A percentile compares a stretch with the other conserved stretches of the same genome.
Conservation (phyloP, 495 filamentous ascomycete species). For the Cercophora sp. region DNA sequence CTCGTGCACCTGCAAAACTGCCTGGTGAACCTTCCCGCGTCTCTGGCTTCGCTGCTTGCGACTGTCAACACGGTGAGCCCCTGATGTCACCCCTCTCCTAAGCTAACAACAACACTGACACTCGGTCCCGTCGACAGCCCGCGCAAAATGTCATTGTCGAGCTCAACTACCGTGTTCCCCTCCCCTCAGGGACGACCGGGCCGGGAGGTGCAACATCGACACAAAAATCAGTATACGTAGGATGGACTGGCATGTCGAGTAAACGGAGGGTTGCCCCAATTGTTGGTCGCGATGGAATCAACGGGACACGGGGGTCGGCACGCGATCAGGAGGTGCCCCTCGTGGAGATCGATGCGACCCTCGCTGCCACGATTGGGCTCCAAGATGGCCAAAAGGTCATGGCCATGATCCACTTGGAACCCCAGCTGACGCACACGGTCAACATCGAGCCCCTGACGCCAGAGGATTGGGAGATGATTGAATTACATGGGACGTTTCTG, state of each 20-base stretch:
- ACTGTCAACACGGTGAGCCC: slow-evolving; percentile 78
- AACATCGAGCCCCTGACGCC: slow-evolving; percentile 94
- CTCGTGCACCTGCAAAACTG: slow-evolving; percentile 86
- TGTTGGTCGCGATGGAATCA: slow-evolving; percentile 68
- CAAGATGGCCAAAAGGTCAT: slow-evolving; percentile 79
- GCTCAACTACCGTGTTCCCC: slow-evolving; percentile 58
- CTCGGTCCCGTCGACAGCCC: slow-evolving; percentile 43
- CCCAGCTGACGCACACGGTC: slow-evolving; percentile 83
- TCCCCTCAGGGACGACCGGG: slow-evolving; percentile 34
- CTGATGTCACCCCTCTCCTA: not conserved
- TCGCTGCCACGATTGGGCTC: slow-evolving; percentile 77
- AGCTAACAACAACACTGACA: too few species aligned
- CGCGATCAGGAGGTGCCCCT: slow-evolving; percentile 68
- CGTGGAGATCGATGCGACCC: slow-evolving; percentile 86
- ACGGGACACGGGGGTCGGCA: slow-evolving; percentile 47
- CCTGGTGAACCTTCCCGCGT: slow-evolving; percentile 87
- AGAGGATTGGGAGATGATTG: slow-evolving; percentile 98
- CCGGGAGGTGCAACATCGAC: slow-evolving; percentile 29
- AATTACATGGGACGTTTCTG: slow-evolving; percentile 89
- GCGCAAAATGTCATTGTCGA: slow-evolving; percentile 96
- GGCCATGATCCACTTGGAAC: slow-evolving; percentile 73
- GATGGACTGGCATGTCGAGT: slow-evolving; percentile 97
- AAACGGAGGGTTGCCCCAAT: slow-evolving; percentile 72
- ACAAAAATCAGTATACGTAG: slow-evolving; percentile 72
- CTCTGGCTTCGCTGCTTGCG: slow-evolving; percentile 73